Percentiles rank a stretch among this genome's conserved stretches.
Conservation (phyloP, 2,329 filamentous ascomycete genomes). For the Rutstroemia sp. region DNA sequence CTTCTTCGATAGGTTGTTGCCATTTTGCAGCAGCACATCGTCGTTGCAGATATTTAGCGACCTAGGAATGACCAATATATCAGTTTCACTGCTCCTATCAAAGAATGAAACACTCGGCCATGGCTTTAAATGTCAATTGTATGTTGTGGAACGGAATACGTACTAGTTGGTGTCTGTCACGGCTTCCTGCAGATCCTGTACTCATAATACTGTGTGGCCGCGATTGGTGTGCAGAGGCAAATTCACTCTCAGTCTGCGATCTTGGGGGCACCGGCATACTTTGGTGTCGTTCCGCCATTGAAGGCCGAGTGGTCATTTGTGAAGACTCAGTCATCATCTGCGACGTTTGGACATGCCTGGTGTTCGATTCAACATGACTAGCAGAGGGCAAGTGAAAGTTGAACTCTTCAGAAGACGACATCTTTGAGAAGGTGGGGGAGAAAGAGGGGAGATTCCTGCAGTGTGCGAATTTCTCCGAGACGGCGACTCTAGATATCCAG, state of each 20-base stretch:
- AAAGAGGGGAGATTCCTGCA: background rate
- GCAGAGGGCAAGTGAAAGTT: constrained; percentile 1
- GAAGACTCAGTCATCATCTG: too few species aligned
- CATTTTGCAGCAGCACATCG: constrained; percentile 14
- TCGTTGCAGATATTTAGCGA: constrained; percentile 14
- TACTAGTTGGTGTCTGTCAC: constrained; percentile 13
- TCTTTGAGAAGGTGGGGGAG: background rate
- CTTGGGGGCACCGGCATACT: background rate
- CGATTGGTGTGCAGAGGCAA: background rate
- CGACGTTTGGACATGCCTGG: background rate
- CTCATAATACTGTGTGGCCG: constrained; percentile 12
- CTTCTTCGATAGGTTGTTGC: constrained; percentile 11
- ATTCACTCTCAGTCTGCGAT: background rate
- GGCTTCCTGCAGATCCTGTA: constrained; percentile 10
- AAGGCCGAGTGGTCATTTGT: background rate
- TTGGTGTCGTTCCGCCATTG: constrained; percentile 11
- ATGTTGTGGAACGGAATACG: background rate
- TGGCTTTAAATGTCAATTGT: background rate
- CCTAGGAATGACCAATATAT: constrained; percentile 6
- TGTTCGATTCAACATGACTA: background rate
- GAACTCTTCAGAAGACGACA: constrained; percentile 5
- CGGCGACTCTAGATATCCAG: background rate
- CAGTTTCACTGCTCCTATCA: background rate
- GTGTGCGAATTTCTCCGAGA: background rate
- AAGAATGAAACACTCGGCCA: background rate